Evolutionary conservation across 352 stramenopile species (phyloP), one percentile per base, ranked within the genome.

Genomic region (Phytopythium litorale): DNA sequence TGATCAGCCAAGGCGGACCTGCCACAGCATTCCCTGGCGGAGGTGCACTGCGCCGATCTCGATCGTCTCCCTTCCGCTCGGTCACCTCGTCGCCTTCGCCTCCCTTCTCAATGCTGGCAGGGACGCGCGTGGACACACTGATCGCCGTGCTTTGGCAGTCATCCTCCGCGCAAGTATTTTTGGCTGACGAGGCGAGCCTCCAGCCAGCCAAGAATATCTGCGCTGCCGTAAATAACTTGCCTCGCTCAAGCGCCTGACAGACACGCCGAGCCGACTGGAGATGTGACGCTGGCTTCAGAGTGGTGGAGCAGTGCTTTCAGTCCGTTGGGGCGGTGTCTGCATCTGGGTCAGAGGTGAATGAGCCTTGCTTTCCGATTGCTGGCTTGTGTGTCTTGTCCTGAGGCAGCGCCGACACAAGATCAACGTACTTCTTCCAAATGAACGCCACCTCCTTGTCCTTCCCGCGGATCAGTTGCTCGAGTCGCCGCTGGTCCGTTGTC

Each of bases 351-450:
- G 46, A 35, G 23, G 11, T 21, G 25, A 28, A 16, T 8, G 46
- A 33, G 25, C 23, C 9, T 33, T 33, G n/a, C 28, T 15, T 13
- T 11, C 23, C 11, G 21, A 1, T 15, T 0, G 46, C 23, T 52
- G 35, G 32, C 8, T 56, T 23, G 35, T n/a, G 21, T 35, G 32
- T 53, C 7, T 50, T 48, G 7, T 68, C 64, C 38, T 40, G n/a
- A 5, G 35, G 38, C 23, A 28, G 75, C 19, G 33, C 42, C 11
- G 64, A 58, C 63, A 84, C 68, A 7, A 70, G 49, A 3, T 87
- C 70, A 21, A 84, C 69, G 54, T 87, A 89, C 68, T 86, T 87
- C 50, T 84, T 73, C 81, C 81, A 91, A 61, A 91, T 75, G 60
- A 86, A 87, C n/a, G 70, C 69, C 48, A 88, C 72, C 25, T 91